Conservation (phyloP, 306 rosid genomes). For the Rubus idaeus region DNA sequence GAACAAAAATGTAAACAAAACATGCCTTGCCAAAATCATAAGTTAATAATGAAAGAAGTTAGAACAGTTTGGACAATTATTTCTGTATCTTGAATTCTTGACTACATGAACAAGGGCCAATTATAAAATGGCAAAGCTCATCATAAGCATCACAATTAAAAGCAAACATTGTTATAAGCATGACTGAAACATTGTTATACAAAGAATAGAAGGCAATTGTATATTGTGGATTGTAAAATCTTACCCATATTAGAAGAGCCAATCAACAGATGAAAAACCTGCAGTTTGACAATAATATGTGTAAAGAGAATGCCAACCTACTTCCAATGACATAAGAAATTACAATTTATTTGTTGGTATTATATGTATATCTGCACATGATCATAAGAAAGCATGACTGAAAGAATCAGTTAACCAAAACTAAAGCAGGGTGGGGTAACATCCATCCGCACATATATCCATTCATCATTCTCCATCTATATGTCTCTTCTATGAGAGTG, state of each 20-base stretch:
- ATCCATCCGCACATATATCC: conserved; percentile 18
- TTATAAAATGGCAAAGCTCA: conserved; percentile 2
- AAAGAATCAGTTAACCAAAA: conserved; percentile 15
- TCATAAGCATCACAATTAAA: conserved; percentile 12
- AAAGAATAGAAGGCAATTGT: conserved; percentile 17
- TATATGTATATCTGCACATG: neutral
- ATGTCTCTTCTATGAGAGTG: conserved; percentile 19
- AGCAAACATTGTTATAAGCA: conserved; percentile 14
- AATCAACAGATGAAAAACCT: conserved; percentile 94
- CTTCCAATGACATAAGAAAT: neutral
- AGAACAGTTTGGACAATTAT: neutral
- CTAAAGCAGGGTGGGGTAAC: conserved; percentile 22
- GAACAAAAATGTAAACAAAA: neutral
- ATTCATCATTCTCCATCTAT: conserved; percentile 12
- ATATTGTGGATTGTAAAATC: conserved; percentile 34
- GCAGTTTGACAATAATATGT: conserved; percentile 33
- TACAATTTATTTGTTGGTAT: neutral
- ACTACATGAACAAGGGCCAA: conserved; percentile 7
- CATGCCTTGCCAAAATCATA: conserved; percentile 3
- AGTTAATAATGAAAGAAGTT: neutral
- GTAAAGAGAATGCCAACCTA: conserved; percentile 4
- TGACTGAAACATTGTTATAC: neutral
- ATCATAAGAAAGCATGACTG: neutral
- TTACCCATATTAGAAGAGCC: conserved; percentile 88
- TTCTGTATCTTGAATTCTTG: neutral